These are phyloP conservation scores for Apiotrichum domesticum DNA, from an alignment of 1,284 basidiomycete species.

Conservation along the genomic window DNA sequence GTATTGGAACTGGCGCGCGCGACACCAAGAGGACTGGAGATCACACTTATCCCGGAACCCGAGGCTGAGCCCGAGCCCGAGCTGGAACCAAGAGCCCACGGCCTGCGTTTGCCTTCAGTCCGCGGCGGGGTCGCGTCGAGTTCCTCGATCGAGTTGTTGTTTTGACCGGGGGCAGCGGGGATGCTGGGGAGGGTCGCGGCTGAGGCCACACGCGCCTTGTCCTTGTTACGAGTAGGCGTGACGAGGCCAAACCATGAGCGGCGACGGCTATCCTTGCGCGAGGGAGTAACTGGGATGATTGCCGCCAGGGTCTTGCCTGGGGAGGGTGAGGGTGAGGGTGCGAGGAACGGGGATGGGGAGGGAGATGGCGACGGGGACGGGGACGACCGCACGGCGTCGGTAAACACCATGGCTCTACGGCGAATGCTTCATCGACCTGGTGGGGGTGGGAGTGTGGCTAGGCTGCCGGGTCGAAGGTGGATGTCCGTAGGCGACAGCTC, in stretches of 20 bases:
- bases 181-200: background rate
- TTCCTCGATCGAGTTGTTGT: background rate
- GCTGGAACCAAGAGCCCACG: background rate
- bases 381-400: slow-evolving; percentile 1
- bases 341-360: background rate
- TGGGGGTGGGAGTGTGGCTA: background rate
- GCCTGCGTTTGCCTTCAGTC: background rate
- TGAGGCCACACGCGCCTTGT: background rate
- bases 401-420: background rate
- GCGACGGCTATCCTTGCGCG: slow-evolving; percentile 20
- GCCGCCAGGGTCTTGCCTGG: background rate
- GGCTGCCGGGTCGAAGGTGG: no score
- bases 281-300: slow-evolving; percentile 20
- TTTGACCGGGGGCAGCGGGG: background rate
- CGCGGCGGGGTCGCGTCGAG: background rate
- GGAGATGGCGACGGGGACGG: background rate
- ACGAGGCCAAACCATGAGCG: slow-evolving; percentile 38
- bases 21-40: no score
- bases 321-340: background rate
- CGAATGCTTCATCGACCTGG: background rate
- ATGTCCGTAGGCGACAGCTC: no score
- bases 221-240: slow-evolving; percentile 15
- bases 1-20: no score
- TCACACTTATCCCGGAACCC: no score
- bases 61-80: no score